Evolutionary conservation across 257 asterid species (phyloP).

Genomic region (Solanum paucissectum): DNA sequence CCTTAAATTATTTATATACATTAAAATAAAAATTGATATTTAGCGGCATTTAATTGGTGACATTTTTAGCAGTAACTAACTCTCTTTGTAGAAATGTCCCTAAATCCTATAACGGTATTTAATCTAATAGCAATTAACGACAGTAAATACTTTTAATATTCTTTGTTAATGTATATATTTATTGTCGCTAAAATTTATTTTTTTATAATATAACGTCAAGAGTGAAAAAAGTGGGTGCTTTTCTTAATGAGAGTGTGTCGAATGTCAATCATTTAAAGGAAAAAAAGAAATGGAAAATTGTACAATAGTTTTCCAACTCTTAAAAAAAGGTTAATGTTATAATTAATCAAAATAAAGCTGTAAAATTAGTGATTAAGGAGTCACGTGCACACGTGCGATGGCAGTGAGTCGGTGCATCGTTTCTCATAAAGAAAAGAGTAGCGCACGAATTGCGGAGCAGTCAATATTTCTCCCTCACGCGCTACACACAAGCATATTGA

Average conservation of each 20-base stretch:
- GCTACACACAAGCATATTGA: neutral
- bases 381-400: constrained; percentile 84
- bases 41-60: too few relatives aligned
- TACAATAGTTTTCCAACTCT: neutral
- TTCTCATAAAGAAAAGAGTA: constrained; percentile 25
- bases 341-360: constrained; percentile 9
- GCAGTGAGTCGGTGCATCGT: constrained; percentile 86
- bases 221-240: too few relatives aligned
- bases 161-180: too few relatives aligned
- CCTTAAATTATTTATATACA: too few relatives aligned
- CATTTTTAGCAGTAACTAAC: too few relatives aligned
- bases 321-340: neutral
- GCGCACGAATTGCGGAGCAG: constrained; percentile 78
- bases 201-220: too few relatives aligned
- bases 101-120: accelerated
- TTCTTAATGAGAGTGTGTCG: neutral
- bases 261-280: neutral
- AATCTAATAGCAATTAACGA: too few relatives aligned
- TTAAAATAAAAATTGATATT: too few relatives aligned
- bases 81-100: accelerated
- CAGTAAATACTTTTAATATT: too few relatives aligned
- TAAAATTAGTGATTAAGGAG: constrained; percentile 29
- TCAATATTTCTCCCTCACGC: constrained; percentile 10
- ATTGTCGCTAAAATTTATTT: too few relatives aligned
- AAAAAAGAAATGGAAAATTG: neutral